phyloP scores from a whole-genome alignment of 2,329 filamentous ascomycete species.

The Fusarium sulawesiense region DNA sequence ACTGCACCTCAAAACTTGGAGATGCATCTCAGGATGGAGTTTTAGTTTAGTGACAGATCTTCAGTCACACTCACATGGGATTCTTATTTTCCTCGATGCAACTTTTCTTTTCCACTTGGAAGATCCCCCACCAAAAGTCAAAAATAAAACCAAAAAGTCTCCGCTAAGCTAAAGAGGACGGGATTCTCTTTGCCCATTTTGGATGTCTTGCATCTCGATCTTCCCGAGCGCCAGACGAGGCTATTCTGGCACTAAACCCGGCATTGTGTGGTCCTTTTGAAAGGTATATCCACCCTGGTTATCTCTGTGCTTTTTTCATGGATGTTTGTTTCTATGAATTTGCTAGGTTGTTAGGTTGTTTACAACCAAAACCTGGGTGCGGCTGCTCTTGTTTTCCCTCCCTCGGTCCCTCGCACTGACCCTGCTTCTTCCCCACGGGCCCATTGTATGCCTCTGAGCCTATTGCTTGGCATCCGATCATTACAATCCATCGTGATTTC shows the following conservation, averaged over 20 bases:
- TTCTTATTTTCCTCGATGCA: slow-evolving; percentile 4
- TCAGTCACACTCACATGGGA: slow-evolving; percentile 1
- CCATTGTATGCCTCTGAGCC: slow-evolving; percentile 13
- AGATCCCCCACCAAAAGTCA: slow-evolving; percentile 26
- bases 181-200: slow-evolving; percentile 23
- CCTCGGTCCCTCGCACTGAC: slow-evolving; percentile 13
- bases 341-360: slow-evolving; percentile 1
- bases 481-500: background rate
- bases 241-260: slow-evolving; percentile 43
- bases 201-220: slow-evolving; percentile 48
- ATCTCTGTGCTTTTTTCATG: slow-evolving; percentile 1
- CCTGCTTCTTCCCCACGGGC: slow-evolving; percentile 11
- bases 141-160: slow-evolving; percentile 5
- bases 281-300: slow-evolving; percentile 22
- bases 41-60: background rate
- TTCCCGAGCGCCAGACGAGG: slow-evolving; percentile 45
- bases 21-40: background rate
- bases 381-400: background rate
- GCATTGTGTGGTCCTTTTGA: slow-evolving; percentile 23
- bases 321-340: slow-evolving; percentile 25
- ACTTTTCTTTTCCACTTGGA: slow-evolving; percentile 17
- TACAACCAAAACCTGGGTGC: slow-evolving; percentile 5
- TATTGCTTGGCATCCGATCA: slow-evolving; percentile 5
- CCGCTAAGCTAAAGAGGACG: slow-evolving; percentile 31
- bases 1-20: background rate